These are phyloP conservation scores for Symbiodinium natans DNA, from an alignment of 73 alveolate genomes.

Conservation along the genomic window DNA sequence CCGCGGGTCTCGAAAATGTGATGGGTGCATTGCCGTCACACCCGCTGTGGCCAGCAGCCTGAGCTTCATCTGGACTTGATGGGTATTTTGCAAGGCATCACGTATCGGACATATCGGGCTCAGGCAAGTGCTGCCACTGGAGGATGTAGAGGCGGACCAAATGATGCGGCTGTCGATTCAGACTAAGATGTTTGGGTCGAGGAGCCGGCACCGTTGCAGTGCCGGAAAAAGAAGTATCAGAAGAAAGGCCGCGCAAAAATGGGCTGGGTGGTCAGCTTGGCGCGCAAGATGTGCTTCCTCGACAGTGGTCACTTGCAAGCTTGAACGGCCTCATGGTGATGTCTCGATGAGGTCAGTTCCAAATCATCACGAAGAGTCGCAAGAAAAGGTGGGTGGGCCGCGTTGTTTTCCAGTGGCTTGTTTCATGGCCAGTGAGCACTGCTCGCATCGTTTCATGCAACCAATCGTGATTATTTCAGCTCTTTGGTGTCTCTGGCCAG, in stretches of 20 bases:
- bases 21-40: neutral
- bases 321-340: neutral
- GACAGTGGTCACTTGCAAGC: neutral
- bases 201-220: conserved; percentile 31
- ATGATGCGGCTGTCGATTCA: neutral
- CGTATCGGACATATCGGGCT: neutral
- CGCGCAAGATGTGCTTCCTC: neutral
- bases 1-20: neutral
- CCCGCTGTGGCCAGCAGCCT: neutral
- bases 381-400: neutral
- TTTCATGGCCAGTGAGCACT: too few species aligned
- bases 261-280: conserved; percentile 29
- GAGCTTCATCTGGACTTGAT: neutral
- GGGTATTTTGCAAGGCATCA: too few species aligned
- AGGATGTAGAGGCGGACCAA: neutral
- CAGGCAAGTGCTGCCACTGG: neutral
- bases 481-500: too few species aligned
- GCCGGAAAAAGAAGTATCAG: conserved; percentile 9
- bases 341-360: conserved; percentile 29
- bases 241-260: conserved; percentile 35
- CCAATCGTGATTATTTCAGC: too few species aligned
- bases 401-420: neutral
- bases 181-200: neutral
- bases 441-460: too few species aligned
- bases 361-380: conserved; percentile 60